Evolutionary conservation across 345 rosid species (phyloP).

Genomic region (Salix brachista): DNA sequence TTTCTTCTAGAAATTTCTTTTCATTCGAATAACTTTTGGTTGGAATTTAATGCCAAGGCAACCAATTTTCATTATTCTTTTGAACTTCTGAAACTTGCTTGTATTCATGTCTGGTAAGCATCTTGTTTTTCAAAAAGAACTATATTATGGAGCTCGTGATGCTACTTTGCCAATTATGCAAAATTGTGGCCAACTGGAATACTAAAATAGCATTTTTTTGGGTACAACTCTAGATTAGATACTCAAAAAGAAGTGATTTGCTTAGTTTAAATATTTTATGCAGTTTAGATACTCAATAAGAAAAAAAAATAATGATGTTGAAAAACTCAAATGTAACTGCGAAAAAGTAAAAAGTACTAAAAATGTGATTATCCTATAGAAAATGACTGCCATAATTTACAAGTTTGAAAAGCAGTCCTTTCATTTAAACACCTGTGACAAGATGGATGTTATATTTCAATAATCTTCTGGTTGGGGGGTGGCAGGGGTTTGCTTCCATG

Average conservation of each 20-base stretch:
- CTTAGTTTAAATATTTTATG: background rate
- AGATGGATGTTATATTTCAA: background rate
- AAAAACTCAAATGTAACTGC: background rate
- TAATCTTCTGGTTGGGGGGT: background rate
- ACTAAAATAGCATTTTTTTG: background rate
- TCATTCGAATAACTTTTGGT: background rate
- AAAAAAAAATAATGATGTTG: background rate
- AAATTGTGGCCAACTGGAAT: background rate
- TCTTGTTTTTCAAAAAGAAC: background rate
- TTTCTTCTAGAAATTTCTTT: background rate
- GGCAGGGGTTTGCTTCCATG: background rate
- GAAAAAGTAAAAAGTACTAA: background rate
- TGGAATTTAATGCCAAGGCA: background rate
- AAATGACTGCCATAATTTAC: background rate
- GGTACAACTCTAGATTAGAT: background rate
- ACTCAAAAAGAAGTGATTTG: background rate
- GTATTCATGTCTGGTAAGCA: background rate
- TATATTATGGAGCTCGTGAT: background rate
- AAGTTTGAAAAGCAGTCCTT: background rate
- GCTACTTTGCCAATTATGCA: background rate
- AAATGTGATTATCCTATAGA: background rate
- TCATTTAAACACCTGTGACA: background rate
- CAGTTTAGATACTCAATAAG: background rate
- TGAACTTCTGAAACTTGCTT: background rate
- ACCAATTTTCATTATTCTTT: background rate